Conservation (phyloP, 768 basidiomycete genomes). For the Termitomyces sp. region DNA sequence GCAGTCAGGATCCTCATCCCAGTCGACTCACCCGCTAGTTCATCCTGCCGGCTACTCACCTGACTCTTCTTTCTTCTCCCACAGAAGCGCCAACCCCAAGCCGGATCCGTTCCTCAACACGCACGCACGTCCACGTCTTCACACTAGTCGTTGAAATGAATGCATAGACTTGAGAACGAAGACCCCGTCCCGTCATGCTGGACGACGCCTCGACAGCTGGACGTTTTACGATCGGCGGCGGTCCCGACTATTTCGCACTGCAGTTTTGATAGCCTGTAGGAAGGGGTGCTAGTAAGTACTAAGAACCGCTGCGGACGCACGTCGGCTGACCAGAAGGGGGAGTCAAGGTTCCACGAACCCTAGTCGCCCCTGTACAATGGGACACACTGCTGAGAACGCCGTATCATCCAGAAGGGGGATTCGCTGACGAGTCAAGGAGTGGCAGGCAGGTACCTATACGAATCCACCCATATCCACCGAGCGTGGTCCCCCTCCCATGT, state of each 20-base stretch:
- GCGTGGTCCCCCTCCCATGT: neutral
- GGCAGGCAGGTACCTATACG: neutral
- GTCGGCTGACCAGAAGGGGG: neutral
- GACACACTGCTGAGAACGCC: neutral
- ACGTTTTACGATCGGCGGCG: conserved; percentile 1
- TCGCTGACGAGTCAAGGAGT: no score
- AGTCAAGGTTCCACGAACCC: neutral
- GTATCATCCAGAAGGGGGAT: no score
- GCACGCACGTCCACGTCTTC: neutral
- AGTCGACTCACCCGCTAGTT: neutral
- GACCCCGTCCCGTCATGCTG: neutral
- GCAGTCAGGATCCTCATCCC: neutral
- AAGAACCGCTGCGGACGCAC: neutral
- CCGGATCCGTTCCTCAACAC: neutral
- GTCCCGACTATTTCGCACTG: conserved; percentile 6
- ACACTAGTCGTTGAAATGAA: neutral
- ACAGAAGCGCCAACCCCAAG: neutral
- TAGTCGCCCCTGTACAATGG: neutral
- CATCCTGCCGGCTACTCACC: neutral
- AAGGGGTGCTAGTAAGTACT: neutral
- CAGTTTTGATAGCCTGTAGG: neutral
- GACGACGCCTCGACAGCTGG: neutral
- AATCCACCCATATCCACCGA: neutral
- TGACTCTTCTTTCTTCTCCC: neutral
- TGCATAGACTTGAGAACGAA: neutral